These are phyloP conservation scores for Epichloe festucae DNA, from an alignment of 2,329 filamentous ascomycete species.

Conservation along the genomic window DNA sequence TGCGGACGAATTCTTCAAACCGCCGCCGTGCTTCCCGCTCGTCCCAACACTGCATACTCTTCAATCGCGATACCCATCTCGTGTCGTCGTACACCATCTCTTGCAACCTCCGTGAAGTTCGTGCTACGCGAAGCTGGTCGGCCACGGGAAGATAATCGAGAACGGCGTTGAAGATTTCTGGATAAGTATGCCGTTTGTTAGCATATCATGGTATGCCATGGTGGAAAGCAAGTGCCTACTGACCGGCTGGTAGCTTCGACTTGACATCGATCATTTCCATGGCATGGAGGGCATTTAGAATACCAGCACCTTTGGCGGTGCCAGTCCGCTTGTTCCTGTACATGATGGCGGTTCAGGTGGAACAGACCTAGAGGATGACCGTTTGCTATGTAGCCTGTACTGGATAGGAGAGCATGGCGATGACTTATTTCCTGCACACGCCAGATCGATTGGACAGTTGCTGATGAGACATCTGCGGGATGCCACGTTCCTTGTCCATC, in stretches of 20 bases:
- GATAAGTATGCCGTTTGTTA: not conserved
- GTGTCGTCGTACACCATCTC: slow-evolving; percentile 99
- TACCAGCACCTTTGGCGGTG: slow-evolving; percentile 31
- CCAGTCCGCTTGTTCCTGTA: slow-evolving; percentile 29
- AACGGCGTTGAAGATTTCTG: slow-evolving; percentile 78
- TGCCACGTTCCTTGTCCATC: no score
- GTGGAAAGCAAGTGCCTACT: not conserved
- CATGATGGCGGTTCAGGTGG: slow-evolving; percentile 18
- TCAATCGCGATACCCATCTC: slow-evolving; percentile 78
- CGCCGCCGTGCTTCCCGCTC: slow-evolving; percentile 71
- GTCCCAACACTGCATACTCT: slow-evolving; percentile 84
- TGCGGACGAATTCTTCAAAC: slow-evolving; percentile 58
- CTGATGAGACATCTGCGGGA: not conserved
- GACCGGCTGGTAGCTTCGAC: slow-evolving; percentile 71
- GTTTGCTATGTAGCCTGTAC: not conserved
- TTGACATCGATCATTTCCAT: slow-evolving; percentile 70
- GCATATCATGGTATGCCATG: not conserved
- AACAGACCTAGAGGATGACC: not conserved
- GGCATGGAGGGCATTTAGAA: slow-evolving; percentile 66
- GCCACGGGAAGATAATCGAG: slow-evolving; percentile 78
- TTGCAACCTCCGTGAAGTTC: slow-evolving; percentile 71
- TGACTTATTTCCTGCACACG: not conserved
- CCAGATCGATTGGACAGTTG: not conserved
- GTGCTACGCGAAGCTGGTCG: slow-evolving; percentile 76
- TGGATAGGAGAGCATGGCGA: not conserved